Evolutionary conservation across 345 rosid species (phyloP).

Genomic region (Excoecaria cochinchinensis): DNA sequence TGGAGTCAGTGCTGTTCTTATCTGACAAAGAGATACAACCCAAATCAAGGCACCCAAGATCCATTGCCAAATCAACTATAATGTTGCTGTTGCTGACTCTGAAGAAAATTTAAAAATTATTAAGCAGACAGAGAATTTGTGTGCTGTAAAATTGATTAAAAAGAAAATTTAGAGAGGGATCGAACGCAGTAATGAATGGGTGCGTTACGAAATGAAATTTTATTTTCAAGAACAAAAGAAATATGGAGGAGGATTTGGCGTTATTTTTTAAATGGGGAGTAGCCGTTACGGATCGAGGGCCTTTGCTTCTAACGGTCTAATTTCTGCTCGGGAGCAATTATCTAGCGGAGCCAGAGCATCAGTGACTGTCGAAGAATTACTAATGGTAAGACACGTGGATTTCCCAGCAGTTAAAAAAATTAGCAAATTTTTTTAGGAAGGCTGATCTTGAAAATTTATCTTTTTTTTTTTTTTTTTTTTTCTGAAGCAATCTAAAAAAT

Average conservation of each 20-base stretch:
- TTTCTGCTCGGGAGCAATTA: not conserved
- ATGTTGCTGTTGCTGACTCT: not conserved
- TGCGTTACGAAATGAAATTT: not conserved
- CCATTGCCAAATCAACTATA: slow-evolving; percentile 38
- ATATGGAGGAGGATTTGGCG: not conserved
- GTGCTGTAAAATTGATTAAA: no score
- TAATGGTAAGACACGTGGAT: not conserved
- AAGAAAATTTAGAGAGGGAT: not conserved
- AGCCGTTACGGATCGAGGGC: slow-evolving; percentile 15
- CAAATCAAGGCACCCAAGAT: slow-evolving; percentile 69
- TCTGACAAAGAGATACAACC: slow-evolving; percentile 49
- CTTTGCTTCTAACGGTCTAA: not conserved
- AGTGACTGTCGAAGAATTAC: not conserved
- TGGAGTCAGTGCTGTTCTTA: slow-evolving; percentile 29
- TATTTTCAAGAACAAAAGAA: not conserved
- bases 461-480: no score
- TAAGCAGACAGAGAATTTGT: not conserved
- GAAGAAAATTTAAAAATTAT: not conserved
- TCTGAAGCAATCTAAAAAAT: no score
- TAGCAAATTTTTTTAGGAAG: no score
- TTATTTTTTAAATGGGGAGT: not conserved
- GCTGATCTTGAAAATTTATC: no score
- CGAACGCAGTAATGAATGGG: not conserved
- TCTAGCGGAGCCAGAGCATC: not conserved
- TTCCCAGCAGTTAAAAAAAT: not conserved